A percentile compares a stretch with the other conserved stretches of the same genome.
Conservation (phyloP, 2,329 filamentous ascomycete species). For the Alternaria brassicae region DNA sequence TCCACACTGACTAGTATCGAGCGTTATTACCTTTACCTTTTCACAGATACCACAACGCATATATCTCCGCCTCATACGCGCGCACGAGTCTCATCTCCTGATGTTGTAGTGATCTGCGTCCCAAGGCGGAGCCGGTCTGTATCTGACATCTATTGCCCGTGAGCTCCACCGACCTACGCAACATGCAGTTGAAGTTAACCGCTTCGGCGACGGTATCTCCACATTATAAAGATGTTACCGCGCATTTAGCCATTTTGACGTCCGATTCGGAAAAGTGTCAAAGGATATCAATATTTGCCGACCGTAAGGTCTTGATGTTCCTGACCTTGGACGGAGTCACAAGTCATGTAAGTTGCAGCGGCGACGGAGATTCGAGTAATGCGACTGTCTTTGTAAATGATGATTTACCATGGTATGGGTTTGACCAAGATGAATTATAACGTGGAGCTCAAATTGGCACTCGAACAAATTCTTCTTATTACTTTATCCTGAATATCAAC, state of each 20-base stretch:
- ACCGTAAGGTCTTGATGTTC: background rate
- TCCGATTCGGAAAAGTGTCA: background rate
- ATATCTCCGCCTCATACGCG: background rate
- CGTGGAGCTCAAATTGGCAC: background rate
- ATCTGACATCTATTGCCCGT: background rate
- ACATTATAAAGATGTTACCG: background rate
- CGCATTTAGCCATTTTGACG: background rate
- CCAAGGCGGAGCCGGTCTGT: background rate
- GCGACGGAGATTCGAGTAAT: background rate
- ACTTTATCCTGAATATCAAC: background rate
- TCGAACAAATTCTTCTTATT: background rate
- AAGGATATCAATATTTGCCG: conserved; percentile 1
- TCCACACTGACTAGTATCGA: background rate
- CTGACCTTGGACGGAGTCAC: background rate
- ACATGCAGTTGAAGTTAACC: background rate
- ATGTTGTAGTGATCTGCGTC: background rate
- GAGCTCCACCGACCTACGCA: conserved; percentile 12
- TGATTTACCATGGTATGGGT: background rate
- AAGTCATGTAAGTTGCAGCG: background rate
- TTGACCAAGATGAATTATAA: background rate
- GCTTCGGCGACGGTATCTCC: conserved; percentile 2
- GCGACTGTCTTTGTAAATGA: background rate
- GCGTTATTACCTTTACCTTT: background rate
- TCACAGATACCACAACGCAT: background rate
- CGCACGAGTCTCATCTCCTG: background rate